Evolutionary conservation across 768 basidiomycete genomes (phyloP), one percentile per base, ranked within the genome.

Genomic region (Amanita rubescens): DNA sequence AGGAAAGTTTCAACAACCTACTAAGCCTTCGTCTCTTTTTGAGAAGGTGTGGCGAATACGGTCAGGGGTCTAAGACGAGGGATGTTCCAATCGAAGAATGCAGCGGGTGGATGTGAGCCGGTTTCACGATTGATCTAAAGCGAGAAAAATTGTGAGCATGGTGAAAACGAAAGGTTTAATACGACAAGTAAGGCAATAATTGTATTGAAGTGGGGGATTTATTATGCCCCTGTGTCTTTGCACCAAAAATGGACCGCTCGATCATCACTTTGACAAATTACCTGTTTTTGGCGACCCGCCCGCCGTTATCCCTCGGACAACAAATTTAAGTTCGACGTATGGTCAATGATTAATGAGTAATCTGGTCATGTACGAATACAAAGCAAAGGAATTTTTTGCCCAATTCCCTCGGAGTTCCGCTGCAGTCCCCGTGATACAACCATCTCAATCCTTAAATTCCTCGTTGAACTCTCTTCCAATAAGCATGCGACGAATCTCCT

Each of bases 381-480:
- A 7, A 11, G 15, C 10, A 46, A 10, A 25, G 20, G 39, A 41
- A 41, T 17, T 22, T 41, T 41, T 41, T 17, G 39, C 19, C 19
- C 41, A 19, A 41, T 41, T 5, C 20, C 41, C 41, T 4, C 41
- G 20, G 37, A 12, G 12, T 3, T 6, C 37, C 37, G 4, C 15
- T n/a, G 35, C 12, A n/a, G 37, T 7, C 15, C 37, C 37, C n/a
- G 27, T 30, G 37, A 38, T 5, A 24, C 2, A 6, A 6, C 22
- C 30, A 25, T 41, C 35, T 57, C 55, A 70, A 53, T 58, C 48
- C 55, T 69, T 69, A 53, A 75, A 70, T 63, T 89, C 77, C 56
- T 85, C 75, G 63, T 94, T 96, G 70, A 96, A 94, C 64, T 92
- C 94, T 56, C 94, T 76, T 30, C 94, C 94, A 54, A 96, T 95